Base-by-base conservation (phyloP, 805 yeast species). In the Pichia membranifaciens region DNA sequence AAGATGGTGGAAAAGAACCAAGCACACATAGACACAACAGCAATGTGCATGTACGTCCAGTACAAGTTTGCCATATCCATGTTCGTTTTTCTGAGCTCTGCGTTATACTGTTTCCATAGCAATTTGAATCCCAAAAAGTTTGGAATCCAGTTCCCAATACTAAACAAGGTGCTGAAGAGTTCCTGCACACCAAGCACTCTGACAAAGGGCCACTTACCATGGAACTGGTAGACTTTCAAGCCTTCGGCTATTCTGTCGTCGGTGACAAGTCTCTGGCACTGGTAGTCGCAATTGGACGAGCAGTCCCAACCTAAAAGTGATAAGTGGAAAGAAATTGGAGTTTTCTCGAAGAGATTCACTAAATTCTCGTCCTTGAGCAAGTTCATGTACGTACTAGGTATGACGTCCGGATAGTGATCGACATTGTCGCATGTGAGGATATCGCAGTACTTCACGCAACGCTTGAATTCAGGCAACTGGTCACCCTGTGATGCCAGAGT, bases 151-250 rank as follows among this genome's bases (percentile, higher is more conserved):
- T 85, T 85, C 20, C 78, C 72, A 5, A 85, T 57, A n/a, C 96
- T 85, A 63, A 93, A 91, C 1, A 88, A 18, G 1, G 85, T 81
- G 13, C 95, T 83, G 21, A 82, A 86, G 0, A 88, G 68, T 61
- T 93, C 99, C 64, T 93, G 99, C 12, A 84, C 69, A 0, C 95
- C 95, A n/a, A 74, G 65, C 0, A 85, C 59, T 43, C 99, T 73
- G 16, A 71, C 52, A 58, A 93, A 93, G 2, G 98, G 98, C 99
- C 99, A 93, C 68, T 93, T 93, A 0, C 99, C 99, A 64, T 93
- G 96, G 67, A 87, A 93, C 63, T 93, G 99, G 36, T 74, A 74
- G 0, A 87, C 68, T 47, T 79, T 82, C 50, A 75, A 72, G n/a
- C 73, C 71, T 2, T 65, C 53, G 0, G 48, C 54, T 15, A 68